Percentiles rank a stretch among this genome's conserved stretches.
These are phyloP conservation scores for Neurospora sp. DNA, from an alignment of 2,329 filamentous ascomycete genomes.

Conservation along the genomic window DNA sequence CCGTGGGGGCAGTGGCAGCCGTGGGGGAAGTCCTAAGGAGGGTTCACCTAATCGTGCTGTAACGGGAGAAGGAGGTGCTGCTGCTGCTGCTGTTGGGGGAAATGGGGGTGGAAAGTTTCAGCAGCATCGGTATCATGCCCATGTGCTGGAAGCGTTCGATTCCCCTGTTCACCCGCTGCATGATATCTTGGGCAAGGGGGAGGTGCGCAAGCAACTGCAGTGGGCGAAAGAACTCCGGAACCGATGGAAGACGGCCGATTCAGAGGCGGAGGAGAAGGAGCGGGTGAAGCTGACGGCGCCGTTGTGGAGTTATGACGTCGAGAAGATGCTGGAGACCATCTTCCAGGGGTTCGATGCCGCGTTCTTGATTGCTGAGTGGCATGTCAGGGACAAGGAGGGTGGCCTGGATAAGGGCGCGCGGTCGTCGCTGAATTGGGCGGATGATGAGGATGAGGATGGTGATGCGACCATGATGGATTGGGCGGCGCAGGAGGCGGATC, in stretches of 20 bases:
- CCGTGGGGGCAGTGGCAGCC: background rate
- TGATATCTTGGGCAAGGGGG: conserved; percentile 40
- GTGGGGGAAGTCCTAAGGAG: background rate
- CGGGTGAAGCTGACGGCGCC: conserved; percentile 18
- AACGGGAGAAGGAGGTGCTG: background rate
- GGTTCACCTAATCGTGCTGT: conserved; percentile 1
- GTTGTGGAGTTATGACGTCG: conserved; percentile 51
- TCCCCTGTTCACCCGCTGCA: conserved; percentile 47
- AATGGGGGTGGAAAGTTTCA: conserved; percentile 4
- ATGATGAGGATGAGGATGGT: conserved; percentile 3
- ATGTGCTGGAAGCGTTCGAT: conserved; percentile 54
- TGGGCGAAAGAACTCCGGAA: conserved; percentile 62
- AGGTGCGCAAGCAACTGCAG: conserved; percentile 47
- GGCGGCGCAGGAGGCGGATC: conserved; percentile 25
- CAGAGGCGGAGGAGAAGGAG: conserved; percentile 28
- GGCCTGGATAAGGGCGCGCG: background rate
- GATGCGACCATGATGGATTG: conserved; percentile 15
- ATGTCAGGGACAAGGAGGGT: conserved; percentile 23
- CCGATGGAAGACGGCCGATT: conserved; percentile 59
- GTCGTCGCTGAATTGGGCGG: conserved; percentile 1
- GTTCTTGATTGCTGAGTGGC: conserved; percentile 39
- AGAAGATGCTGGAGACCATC: conserved; percentile 46
- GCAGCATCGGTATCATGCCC: conserved; percentile 51
- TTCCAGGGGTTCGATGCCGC: conserved; percentile 50
- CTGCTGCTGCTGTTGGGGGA: background rate